phyloP scores from a whole-genome alignment of 495 filamentous ascomycete genomes.

The Penicillium alfredii region DNA sequence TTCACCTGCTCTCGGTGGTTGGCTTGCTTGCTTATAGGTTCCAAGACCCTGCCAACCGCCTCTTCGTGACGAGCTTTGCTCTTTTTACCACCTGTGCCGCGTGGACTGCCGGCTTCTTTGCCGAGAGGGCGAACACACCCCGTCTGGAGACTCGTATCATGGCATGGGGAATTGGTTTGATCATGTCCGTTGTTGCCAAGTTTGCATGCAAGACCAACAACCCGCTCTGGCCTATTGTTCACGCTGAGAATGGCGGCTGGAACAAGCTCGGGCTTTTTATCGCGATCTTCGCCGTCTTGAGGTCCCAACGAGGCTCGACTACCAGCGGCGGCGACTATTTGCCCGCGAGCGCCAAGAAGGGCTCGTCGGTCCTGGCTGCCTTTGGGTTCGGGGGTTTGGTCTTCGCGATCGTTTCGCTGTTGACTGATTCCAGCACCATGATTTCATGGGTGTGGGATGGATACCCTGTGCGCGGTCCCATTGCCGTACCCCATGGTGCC shows the following conservation, averaged over 20 bases:
- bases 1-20: slow-evolving; percentile 68
- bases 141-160: slow-evolving; percentile 76
- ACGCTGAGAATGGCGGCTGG: slow-evolving; percentile 82
- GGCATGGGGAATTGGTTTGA: slow-evolving; percentile 74
- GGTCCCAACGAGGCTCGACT: slow-evolving; percentile 56
- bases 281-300: slow-evolving; percentile 65
- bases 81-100: slow-evolving; percentile 72
- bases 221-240: slow-evolving; percentile 92
- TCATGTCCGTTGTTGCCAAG: slow-evolving; percentile 82
- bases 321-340: slow-evolving; percentile 49
- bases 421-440: slow-evolving; percentile 98
- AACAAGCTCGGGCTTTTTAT: slow-evolving; percentile 78
- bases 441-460: slow-evolving; percentile 99
- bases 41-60: slow-evolving; percentile 64
- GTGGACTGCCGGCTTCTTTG: slow-evolving; percentile 74
- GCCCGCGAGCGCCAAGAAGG: slow-evolving; percentile 45
- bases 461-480: slow-evolving; percentile 83
- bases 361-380: slow-evolving; percentile 66
- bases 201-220: slow-evolving; percentile 97
- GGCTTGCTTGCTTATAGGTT: slow-evolving; percentile 79
- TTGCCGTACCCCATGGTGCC: slow-evolving; percentile 82
- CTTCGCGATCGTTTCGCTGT: slow-evolving; percentile 86
- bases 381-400: slow-evolving; percentile 77
- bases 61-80: slow-evolving; percentile 74
- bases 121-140: slow-evolving; percentile 65